phyloP scores from a whole-genome alignment of 441 rosid genomes.

The Raphanus hybrid region DNA sequence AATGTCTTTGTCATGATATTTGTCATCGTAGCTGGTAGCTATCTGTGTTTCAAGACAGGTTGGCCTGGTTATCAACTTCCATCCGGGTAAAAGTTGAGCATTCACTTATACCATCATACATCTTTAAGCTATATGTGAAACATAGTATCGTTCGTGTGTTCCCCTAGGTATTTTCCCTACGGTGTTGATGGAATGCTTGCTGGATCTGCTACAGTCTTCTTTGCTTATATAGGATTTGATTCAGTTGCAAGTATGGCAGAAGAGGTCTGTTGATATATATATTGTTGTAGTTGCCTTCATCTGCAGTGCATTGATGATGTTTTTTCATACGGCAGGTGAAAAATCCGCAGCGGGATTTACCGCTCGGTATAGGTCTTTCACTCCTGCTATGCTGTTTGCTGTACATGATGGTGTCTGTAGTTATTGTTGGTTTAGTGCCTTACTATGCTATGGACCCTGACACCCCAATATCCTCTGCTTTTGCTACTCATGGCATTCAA shows the following conservation, averaged over 20 bases:
- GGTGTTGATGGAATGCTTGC: slow-evolving; percentile 97
- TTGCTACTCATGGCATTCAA: slow-evolving; percentile 76
- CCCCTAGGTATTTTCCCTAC: slow-evolving; percentile 74
- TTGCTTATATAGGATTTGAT: slow-evolving; percentile 89
- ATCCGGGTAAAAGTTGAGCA: slow-evolving; percentile 63
- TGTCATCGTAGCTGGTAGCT: slow-evolving; percentile 76
- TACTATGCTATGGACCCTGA: slow-evolving; percentile 90
- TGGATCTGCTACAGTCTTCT: slow-evolving; percentile 95
- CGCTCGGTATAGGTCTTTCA: slow-evolving; percentile 80
- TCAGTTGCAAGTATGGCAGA: slow-evolving; percentile 95
- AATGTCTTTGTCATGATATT: slow-evolving; percentile 83
- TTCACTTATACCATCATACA: slow-evolving; percentile 8
- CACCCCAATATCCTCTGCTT: slow-evolving; percentile 93
- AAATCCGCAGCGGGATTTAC: slow-evolving; percentile 91
- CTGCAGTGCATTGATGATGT: neutral
- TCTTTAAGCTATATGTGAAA: slow-evolving; percentile 16
- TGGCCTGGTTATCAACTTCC: slow-evolving; percentile 90
- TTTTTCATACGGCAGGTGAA: slow-evolving; percentile 62
- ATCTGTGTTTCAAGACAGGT: slow-evolving; percentile 82
- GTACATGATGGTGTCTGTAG: slow-evolving; percentile 86
- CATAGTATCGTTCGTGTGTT: neutral
- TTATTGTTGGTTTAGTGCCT: slow-evolving; percentile 89
- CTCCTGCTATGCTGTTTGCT: slow-evolving; percentile 74
- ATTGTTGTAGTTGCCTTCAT: neutral
- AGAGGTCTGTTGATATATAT: slow-evolving; percentile 55